Conservation (phyloP, 495 filamentous ascomycete genomes). For the Platismatia glauca region DNA sequence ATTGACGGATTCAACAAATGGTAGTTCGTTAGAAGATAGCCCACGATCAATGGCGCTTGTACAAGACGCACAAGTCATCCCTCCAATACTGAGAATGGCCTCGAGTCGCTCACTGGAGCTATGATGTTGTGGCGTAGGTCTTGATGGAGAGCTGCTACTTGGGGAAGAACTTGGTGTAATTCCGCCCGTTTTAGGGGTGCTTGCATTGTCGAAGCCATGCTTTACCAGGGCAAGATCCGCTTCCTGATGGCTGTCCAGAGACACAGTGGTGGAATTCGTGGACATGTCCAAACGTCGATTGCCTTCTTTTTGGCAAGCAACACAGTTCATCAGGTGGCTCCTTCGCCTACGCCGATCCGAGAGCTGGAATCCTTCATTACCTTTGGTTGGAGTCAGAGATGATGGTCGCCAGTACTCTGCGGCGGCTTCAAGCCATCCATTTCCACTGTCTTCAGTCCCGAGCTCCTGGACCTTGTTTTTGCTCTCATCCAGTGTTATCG, state of each 20-base stretch:
- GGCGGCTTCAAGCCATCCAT: conserved; percentile 28
- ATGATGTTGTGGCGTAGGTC: not conserved
- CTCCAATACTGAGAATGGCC: conserved; percentile 44
- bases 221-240: conserved; percentile 7
- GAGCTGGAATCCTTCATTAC: not conserved
- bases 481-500: conserved; percentile 33
- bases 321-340: conserved; percentile 39
- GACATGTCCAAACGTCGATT: not conserved
- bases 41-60: conserved; percentile 44
- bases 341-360: conserved; percentile 26
- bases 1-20: conserved; percentile 45
- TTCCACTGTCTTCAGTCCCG: conserved; percentile 25
- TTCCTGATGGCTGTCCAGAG: not conserved
- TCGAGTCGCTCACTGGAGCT: conserved; percentile 16
- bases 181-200: not conserved
- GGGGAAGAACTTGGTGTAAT: not conserved
- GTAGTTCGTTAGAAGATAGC: conserved; percentile 33
- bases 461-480: conserved; percentile 30
- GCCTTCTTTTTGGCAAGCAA: conserved; percentile 40
- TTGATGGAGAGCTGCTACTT: not conserved
- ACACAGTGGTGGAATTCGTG: not conserved
- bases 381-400: not conserved
- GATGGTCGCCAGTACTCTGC: conserved; percentile 6
- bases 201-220: not conserved
- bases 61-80: conserved; percentile 62